Conservation (phyloP, 163 green algal genomes). For the Chlamydomonas reinhardtii region DNA sequence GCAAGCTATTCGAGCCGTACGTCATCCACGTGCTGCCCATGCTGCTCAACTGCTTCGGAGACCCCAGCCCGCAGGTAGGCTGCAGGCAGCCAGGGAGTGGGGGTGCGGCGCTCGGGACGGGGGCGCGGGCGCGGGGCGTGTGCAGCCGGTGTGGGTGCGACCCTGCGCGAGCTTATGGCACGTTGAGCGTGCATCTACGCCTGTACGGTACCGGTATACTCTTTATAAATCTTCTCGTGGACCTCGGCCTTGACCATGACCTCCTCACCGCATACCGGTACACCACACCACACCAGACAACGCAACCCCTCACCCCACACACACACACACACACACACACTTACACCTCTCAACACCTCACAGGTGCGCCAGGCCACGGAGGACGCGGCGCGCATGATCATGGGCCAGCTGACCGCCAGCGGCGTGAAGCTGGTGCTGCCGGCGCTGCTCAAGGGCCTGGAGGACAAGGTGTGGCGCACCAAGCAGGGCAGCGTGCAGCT, state of each 20-base stretch:
- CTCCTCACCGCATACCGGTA: too few species aligned
- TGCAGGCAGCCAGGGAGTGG: background rate
- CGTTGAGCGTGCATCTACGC: too few species aligned
- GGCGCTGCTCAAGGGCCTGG: constrained; percentile 85
- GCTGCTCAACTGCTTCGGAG: constrained; percentile 93
- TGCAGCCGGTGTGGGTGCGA: too few species aligned
- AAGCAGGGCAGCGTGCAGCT: constrained; percentile 97
- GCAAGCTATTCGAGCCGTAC: constrained; percentile 99
- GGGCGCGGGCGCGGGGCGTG: too few species aligned
- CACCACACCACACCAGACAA: too few species aligned
- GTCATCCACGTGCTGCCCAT: constrained; percentile 95
- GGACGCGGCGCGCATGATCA: constrained; percentile 81
- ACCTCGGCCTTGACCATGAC: too few species aligned
- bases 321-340: too few species aligned
- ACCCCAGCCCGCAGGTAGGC: constrained; percentile 77
- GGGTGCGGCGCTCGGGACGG: too few species aligned
- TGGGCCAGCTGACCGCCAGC: constrained; percentile 81
- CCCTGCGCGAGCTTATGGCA: too few species aligned
- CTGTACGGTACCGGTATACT: too few species aligned
- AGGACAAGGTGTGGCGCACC: constrained; percentile 92
- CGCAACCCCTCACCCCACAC: too few species aligned
- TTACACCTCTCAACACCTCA: background rate
- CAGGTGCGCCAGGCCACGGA: constrained; percentile 75
- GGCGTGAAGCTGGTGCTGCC: constrained; percentile 98
- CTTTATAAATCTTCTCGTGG: too few species aligned